Conservation (phyloP, 345 rosid species). For the Bruguiera parviflora region DNA sequence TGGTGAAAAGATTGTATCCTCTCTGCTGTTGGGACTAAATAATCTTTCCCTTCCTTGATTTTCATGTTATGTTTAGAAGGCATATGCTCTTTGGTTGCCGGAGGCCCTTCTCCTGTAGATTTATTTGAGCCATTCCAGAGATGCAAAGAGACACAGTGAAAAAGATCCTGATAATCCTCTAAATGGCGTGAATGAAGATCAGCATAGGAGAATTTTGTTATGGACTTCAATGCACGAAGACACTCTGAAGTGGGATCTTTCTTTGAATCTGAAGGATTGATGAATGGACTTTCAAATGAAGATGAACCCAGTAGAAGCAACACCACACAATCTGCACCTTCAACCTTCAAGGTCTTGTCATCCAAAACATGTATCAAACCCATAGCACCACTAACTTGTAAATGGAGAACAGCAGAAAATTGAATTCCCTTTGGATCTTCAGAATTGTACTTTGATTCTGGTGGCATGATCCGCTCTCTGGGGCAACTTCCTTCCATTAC, state of each 20-base stretch:
- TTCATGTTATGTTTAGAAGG: slow-evolving; percentile 10
- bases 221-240: slow-evolving; percentile 33
- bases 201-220: slow-evolving; percentile 51
- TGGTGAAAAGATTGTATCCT: slow-evolving; percentile 65
- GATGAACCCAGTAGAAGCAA: slow-evolving; percentile 62
- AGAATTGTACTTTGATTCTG: slow-evolving; percentile 35
- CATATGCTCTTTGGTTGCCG: slow-evolving; percentile 12
- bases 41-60: slow-evolving; percentile 15
- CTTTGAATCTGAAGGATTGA: slow-evolving; percentile 64
- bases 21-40: slow-evolving; percentile 54
- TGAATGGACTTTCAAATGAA: slow-evolving; percentile 78
- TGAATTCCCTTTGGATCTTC: slow-evolving; percentile 51
- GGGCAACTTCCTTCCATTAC: slow-evolving; percentile 72
- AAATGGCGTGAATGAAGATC: slow-evolving; percentile 67
- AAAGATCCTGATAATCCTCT: slow-evolving; percentile 67
- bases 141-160: slow-evolving; percentile 67
- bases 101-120: slow-evolving; percentile 9
- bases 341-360: slow-evolving; percentile 61
- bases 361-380: slow-evolving; percentile 47
- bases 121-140: slow-evolving; percentile 41
- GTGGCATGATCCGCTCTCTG: slow-evolving; percentile 58
- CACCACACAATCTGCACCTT: slow-evolving; percentile 74
- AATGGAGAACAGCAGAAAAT: slow-evolving; percentile 69
- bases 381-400: slow-evolving; percentile 52
- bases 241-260: slow-evolving; percentile 59